These are phyloP conservation scores for Syzygium malaccense DNA, from an alignment of 441 rosid genomes.

Conservation along the genomic window DNA sequence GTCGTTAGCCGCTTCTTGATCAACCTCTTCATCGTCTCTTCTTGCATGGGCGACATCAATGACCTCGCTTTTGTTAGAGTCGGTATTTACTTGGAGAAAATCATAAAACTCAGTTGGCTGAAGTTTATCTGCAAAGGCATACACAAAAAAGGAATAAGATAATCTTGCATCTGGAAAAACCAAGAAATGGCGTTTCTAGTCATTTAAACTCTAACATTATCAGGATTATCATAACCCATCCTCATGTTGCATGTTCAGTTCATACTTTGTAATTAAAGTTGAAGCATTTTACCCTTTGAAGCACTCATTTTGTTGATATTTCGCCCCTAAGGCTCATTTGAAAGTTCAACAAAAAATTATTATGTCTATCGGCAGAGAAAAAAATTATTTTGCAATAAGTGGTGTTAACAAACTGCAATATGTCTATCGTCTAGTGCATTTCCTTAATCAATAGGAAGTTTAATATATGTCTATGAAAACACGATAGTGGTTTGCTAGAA, in stretches of 20 bases:
- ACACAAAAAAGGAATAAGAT: not conserved
- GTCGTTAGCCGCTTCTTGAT: constrained; percentile 21
- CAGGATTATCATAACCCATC: not conserved
- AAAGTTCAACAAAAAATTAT: not conserved
- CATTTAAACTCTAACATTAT: not conserved
- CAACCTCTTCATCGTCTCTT: constrained; percentile 49
- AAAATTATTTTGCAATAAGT: not conserved
- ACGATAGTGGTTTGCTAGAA: not conserved
- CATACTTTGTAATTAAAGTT: not conserved
- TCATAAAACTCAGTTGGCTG: constrained; percentile 52
- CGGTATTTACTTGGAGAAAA: constrained; percentile 65
- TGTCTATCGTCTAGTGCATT: not conserved
- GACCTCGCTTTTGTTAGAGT: constrained; percentile 53
- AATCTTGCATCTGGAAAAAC: not conserved
- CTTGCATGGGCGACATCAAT: constrained; percentile 40
- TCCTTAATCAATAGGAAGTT: not conserved
- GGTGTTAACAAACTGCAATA: not conserved
- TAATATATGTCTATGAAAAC: not conserved
- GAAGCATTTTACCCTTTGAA: not conserved
- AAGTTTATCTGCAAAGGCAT: constrained; percentile 23
- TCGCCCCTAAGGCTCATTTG: not conserved
- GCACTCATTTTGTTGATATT: not conserved
- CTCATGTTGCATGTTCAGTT: not conserved
- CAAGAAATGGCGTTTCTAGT: not conserved
- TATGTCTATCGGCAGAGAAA: not conserved